Evolutionary conservation across 345 rosid species (phyloP).

Genomic region (Aquilaria malaccensis): DNA sequence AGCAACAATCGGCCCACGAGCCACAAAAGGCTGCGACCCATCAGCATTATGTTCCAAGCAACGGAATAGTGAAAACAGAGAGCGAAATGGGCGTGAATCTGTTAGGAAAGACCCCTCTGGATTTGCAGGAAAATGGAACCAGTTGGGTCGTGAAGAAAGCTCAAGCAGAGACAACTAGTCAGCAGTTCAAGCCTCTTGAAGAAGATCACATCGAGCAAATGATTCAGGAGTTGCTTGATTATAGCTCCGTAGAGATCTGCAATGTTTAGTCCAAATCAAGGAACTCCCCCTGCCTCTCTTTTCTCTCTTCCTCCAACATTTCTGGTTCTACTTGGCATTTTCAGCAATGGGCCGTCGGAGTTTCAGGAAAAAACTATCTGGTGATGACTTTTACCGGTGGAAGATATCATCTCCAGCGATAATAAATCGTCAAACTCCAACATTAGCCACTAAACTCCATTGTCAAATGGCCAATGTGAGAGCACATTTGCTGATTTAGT

Average conservation of each 20-base stretch:
- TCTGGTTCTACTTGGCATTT: background rate
- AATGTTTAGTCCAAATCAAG: slow-evolving; percentile 23
- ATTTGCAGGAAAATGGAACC: slow-evolving; percentile 29
- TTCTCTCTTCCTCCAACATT: slow-evolving; percentile 4
- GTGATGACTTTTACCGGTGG: too few species aligned
- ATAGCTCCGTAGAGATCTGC: slow-evolving; percentile 78
- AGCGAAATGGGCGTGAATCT: slow-evolving; percentile 17
- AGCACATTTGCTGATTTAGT: slow-evolving; percentile 21
- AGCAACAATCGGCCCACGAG: slow-evolving; percentile 33
- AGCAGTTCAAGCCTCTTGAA: slow-evolving; percentile 54
- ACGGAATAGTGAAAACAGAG: slow-evolving; percentile 20
- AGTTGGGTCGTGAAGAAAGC: slow-evolving; percentile 39
- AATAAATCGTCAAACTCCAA: too few species aligned
- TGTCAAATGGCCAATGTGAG: background rate
- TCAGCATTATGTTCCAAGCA: background rate
- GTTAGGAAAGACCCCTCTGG: slow-evolving; percentile 27
- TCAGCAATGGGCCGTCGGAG: background rate
- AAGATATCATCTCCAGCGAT: too few species aligned
- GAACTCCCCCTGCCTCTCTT: background rate
- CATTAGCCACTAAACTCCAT: too few species aligned
- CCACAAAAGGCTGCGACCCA: slow-evolving; percentile 21
- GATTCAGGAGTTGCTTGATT: slow-evolving; percentile 85
- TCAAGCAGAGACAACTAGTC: slow-evolving; percentile 22
- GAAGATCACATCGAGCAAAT: slow-evolving; percentile 94
- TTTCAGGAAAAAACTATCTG: background rate